Conservation (phyloP, 441 rosid genomes). For the Aquilaria agallochum region DNA sequence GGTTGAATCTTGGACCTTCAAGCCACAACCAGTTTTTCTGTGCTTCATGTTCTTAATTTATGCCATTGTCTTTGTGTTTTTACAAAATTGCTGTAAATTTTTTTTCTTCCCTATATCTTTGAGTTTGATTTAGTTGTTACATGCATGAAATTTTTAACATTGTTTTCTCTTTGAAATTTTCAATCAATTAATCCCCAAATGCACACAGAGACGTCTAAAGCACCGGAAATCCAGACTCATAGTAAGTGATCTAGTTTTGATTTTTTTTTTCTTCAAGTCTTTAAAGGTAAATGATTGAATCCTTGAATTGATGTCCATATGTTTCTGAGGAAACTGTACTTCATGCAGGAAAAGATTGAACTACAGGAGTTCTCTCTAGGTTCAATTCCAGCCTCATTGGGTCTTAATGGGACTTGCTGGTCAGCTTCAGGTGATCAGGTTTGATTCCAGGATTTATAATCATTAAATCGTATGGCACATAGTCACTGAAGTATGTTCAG, state of each 20-base stretch:
- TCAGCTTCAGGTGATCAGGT: slow-evolving; percentile 86
- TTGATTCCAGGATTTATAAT: slow-evolving; percentile 19
- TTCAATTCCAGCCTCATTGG: slow-evolving; percentile 70
- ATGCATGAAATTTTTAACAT: no score
- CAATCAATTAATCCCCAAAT: neutral
- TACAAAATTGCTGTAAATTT: no score
- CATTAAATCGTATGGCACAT: neutral
- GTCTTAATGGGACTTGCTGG: slow-evolving; percentile 84
- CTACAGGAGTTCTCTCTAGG: slow-evolving; percentile 86
- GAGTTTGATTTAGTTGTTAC: no score
- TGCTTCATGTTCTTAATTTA: no score
- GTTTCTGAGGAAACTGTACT: slow-evolving; percentile 12
- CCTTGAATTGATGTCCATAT: slow-evolving; percentile 11
- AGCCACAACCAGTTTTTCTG: no score
- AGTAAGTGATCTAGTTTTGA: slow-evolving; percentile 42
- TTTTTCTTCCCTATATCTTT: no score
- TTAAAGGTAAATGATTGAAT: neutral
- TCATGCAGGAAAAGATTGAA: slow-evolving; percentile 72
- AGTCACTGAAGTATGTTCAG: no score
- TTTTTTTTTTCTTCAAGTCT: slow-evolving; percentile 4
- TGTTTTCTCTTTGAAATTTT: no score
- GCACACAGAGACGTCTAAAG: slow-evolving; percentile 79
- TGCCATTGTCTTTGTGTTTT: no score
- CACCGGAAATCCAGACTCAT: slow-evolving; percentile 67
- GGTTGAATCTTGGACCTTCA: no score